A percentile compares a stretch with the other conserved stretches of the same genome.
Conservation (phyloP, 2,329 filamentous ascomycete genomes). For the Clarireedia paspali region DNA sequence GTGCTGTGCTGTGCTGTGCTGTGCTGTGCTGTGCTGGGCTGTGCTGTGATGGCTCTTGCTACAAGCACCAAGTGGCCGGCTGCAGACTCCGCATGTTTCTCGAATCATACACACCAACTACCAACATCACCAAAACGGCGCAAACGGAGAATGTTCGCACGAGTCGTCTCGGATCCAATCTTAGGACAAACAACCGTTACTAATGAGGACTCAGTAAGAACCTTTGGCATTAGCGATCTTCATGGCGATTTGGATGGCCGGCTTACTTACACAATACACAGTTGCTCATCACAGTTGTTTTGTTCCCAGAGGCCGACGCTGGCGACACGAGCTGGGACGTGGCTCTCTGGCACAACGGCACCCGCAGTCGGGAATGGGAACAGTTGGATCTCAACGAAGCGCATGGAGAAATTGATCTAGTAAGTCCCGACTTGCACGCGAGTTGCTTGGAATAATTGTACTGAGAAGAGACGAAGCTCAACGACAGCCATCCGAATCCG, state of each 20-base stretch:
- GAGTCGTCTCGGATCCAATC: neutral
- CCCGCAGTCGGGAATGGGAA: neutral
- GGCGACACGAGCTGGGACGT: neutral
- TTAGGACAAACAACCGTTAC: neutral
- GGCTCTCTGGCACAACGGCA: constrained; percentile 1
- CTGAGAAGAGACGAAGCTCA: neutral
- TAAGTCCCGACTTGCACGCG: neutral
- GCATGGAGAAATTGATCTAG: neutral
- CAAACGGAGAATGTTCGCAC: neutral
- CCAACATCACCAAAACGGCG: too few relatives aligned
- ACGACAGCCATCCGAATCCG: neutral
- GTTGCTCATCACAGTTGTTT: neutral
- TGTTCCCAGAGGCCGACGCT: neutral
- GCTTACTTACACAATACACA: neutral
- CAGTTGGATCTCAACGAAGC: neutral
- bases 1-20: too few relatives aligned
- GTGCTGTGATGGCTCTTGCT: too few relatives aligned
- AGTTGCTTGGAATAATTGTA: too few relatives aligned
- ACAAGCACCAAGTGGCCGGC: too few relatives aligned
- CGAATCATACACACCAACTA: too few relatives aligned
- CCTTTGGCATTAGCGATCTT: neutral
- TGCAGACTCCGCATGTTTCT: too few relatives aligned
- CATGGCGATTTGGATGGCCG: too few relatives aligned
- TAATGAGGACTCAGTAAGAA: neutral
- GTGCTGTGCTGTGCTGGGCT: too few relatives aligned